Evolutionary conservation across 306 rosid species (phyloP).

Genomic region (Pyrus pyrifolia): DNA sequence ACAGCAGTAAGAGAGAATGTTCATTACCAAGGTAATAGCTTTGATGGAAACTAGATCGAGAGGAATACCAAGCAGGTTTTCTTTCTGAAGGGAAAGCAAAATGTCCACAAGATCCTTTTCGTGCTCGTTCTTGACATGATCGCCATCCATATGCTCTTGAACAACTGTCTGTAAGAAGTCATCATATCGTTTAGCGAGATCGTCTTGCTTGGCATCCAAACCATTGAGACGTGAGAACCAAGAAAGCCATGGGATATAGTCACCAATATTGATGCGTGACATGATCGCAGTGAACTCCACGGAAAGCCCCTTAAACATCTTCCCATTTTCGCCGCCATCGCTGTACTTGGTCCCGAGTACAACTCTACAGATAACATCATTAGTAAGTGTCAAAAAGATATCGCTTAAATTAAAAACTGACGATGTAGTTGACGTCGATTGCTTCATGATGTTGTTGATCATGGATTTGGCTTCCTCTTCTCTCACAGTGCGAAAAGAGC

Average conservation of each 20-base stretch:
- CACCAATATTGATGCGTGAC: neutral
- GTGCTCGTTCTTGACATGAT: no score
- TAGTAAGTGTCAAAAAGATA: neutral
- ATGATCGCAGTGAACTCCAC: neutral
- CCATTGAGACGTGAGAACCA: no score
- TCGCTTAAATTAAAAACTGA: neutral
- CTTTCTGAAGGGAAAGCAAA: no score
- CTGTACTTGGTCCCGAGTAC: neutral
- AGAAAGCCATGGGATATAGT: neutral
- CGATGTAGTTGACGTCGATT: neutral
- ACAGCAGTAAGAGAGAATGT: no score
- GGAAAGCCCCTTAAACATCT: neutral
- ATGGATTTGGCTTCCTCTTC: conserved; percentile 21
- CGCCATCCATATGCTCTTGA: no score
- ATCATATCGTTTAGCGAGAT: no score
- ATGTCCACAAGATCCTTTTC: no score
- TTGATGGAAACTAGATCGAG: no score
- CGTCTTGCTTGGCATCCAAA: no score
- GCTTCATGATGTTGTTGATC: conserved; percentile 13
- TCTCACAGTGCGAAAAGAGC: conserved; percentile 13
- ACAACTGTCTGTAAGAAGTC: no score
- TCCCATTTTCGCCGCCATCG: neutral
- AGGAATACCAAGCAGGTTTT: no score
- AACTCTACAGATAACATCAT: neutral
- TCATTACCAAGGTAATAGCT: no score